Evolutionary conservation across 2,329 filamentous ascomycete genomes (phyloP), one percentile per base, ranked within the genome.

Genomic region (Curvularia spicifera): DNA sequence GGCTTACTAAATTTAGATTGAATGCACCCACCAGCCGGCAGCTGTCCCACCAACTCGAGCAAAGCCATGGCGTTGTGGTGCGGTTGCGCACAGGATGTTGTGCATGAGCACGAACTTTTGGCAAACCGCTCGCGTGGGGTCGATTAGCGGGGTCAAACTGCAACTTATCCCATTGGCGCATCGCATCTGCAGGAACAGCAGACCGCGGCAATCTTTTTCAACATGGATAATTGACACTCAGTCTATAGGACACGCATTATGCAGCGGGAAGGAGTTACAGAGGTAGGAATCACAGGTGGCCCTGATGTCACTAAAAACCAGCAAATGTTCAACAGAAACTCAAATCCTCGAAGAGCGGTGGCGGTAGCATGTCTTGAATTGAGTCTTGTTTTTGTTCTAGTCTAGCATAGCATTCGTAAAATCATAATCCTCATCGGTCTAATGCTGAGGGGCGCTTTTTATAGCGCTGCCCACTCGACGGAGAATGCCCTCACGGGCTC

Each of bases 381-480:
- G 20, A 8, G n/a, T 22, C 12, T 24, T 42, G 33, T 55, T 55
- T 33, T 50, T 46, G 26, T 58, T 39, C 39, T 47, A 49, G n/a
- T 58, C 24, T 50, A 50, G 47, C 43, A 56, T 59, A 46, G 52
- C 33, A 52, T 56, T 55, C 47, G 43, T 51, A 50, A 56, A 51
- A 18, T 56, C 52, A 46, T 56, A 56, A 51, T 50, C n/a, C 33
- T 42, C 47, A 35, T 46, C 35, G 22, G 18, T 18, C 22, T 22
- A 22, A n/a, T 22, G 20, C 31, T 47, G 15, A 42, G 45, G 18
- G 24, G 35, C 10, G 46, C 47, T 18, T 20, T 39, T 60, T 43
- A 97, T 89, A 97, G 95, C 29, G 91, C 93, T 52, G 91, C 93
- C 94, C 93, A 97, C 79, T 97, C 93, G 52, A 97, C 85, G 67